Conservation (phyloP, 2,329 filamentous ascomycete genomes). For the Monilinia vaccinii-corymbosi region DNA sequence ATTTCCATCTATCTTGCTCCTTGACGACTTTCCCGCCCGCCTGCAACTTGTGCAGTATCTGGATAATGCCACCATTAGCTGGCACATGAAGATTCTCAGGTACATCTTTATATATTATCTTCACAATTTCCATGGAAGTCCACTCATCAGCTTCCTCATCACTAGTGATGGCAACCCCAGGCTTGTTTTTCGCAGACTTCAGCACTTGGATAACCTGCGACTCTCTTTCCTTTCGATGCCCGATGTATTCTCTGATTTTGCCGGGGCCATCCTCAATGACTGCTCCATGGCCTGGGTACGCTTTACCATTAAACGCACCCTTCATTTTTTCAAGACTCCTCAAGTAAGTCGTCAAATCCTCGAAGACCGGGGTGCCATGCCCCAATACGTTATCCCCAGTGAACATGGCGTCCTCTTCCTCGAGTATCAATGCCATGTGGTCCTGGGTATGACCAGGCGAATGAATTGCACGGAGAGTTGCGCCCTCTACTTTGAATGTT, state of each 20-base stretch:
- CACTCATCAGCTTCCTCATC: constrained; percentile 36
- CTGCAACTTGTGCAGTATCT: constrained; percentile 72
- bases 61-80: constrained; percentile 65
- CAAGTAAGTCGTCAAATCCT: constrained; percentile 64
- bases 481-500: constrained; percentile 47
- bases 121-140: constrained; percentile 76
- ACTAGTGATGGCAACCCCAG: constrained; percentile 17
- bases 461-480: constrained; percentile 56
- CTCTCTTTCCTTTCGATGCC: constrained; percentile 72
- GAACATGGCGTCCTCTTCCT: constrained; percentile 75
- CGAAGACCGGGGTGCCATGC: constrained; percentile 78
- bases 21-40: constrained; percentile 57
- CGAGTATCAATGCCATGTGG: constrained; percentile 69
- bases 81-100: constrained; percentile 65
- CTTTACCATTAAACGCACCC: constrained; percentile 53
- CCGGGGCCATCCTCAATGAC: constrained; percentile 62
- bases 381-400: constrained; percentile 85
- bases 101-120: constrained; percentile 74
- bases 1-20: constrained; percentile 36
- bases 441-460: constrained; percentile 72
- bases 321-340: constrained; percentile 61
- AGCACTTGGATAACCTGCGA: constrained; percentile 64
- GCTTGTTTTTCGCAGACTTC: constrained; percentile 32
- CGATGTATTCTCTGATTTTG: constrained; percentile 75
- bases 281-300: constrained; percentile 82